Evolutionary conservation across 176 grass and related monocot species (phyloP).

Genomic region (Tillandsia fasciculata): DNA sequence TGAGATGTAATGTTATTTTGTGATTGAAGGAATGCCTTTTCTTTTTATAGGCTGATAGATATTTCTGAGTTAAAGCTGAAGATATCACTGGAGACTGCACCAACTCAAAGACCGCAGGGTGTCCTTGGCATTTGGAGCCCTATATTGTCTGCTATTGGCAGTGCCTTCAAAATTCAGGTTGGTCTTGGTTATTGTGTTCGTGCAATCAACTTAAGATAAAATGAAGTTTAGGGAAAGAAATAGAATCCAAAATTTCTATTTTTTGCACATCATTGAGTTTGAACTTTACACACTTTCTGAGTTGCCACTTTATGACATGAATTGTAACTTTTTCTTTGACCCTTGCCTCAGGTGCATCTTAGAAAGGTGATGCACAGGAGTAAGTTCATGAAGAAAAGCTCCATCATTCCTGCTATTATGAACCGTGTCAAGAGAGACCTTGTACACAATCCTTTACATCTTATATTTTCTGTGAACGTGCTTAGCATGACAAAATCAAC

Average conservation of each 20-base stretch:
- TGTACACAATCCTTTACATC: slow-evolving; percentile 95
- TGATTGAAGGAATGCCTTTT: slow-evolving; percentile 16
- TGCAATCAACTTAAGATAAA: not conserved
- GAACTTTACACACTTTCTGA: not conserved
- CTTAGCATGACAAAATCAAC: slow-evolving; percentile 95
- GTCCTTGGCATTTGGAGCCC: slow-evolving; percentile 94
- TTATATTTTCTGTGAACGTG: slow-evolving; percentile 91
- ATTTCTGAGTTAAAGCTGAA: slow-evolving; percentile 93
- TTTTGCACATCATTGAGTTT: not conserved
- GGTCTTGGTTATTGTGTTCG: not conserved
- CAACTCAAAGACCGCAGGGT: slow-evolving; percentile 81
- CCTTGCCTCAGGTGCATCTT: slow-evolving; percentile 65
- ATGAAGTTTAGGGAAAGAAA: not conserved
- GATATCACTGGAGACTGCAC: slow-evolving; percentile 92
- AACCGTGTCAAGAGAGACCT: slow-evolving; percentile 88
- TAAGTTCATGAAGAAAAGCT: slow-evolving; percentile 77
- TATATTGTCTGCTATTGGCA: slow-evolving; percentile 85
- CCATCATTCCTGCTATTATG: slow-evolving; percentile 61
- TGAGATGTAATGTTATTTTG: slow-evolving; percentile 5
- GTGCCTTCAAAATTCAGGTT: slow-evolving; percentile 96
- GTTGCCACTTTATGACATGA: slow-evolving; percentile 1
- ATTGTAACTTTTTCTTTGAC: not conserved
- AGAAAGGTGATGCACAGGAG: slow-evolving; percentile 81
- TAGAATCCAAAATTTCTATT: not conserved
- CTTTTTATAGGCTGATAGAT: slow-evolving; percentile 70